Conservation (phyloP, 345 rosid species). For the Lagerstroemia speciosa region DNA sequence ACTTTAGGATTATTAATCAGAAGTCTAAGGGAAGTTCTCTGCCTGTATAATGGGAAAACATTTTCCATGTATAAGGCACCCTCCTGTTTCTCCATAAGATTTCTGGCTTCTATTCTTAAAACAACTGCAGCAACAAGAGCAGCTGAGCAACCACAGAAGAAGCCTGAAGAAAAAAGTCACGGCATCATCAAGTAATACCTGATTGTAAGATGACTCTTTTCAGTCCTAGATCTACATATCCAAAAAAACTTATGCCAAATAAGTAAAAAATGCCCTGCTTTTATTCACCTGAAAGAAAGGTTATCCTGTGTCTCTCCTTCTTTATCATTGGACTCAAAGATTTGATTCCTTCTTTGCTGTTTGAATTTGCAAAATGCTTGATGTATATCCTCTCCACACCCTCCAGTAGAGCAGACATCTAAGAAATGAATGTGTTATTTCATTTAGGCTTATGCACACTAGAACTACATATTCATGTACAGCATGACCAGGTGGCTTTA, state of each 20-base stretch:
- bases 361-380: slow-evolving; percentile 51
- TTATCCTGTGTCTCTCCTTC: slow-evolving; percentile 54
- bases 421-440: background rate
- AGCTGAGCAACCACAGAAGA: slow-evolving; percentile 51
- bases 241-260: no score
- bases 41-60: slow-evolving; percentile 71
- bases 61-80: slow-evolving; percentile 50
- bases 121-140: slow-evolving; percentile 49
- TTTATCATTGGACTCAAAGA: slow-evolving; percentile 47
- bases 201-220: background rate
- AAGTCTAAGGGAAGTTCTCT: slow-evolving; percentile 8
- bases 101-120: slow-evolving; percentile 40
- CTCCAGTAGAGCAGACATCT: slow-evolving; percentile 49
- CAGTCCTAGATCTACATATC: background rate
- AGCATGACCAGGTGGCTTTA: background rate
- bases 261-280: background rate
- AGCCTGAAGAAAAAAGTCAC: slow-evolving; percentile 28
- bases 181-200: background rate
- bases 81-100: slow-evolving; percentile 33
- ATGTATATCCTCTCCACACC: slow-evolving; percentile 57
- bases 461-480: no score
- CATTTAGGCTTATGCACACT: background rate
- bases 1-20: no score
- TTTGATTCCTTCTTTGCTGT: slow-evolving; percentile 53
- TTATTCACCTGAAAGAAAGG: slow-evolving; percentile 49